Evolutionary conservation across 192 early-diverging fungal species (phyloP).

Genomic region (Linderina pennispora): DNA sequence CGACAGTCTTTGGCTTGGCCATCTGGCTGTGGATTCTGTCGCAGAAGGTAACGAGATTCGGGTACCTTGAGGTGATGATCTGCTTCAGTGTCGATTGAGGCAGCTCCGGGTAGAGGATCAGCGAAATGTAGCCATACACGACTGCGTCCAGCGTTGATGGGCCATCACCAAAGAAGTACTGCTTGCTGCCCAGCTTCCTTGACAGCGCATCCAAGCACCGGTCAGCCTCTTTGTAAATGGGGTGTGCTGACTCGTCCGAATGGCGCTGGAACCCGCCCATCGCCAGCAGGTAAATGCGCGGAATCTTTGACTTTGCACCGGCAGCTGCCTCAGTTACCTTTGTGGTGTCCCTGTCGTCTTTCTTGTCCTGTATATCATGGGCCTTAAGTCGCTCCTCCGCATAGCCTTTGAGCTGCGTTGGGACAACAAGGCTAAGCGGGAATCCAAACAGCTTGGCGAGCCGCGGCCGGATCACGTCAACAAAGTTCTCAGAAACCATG

Average conservation of each 20-base stretch:
- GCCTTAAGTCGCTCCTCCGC: slow-evolving; percentile 57
- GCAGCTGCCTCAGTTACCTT: neutral
- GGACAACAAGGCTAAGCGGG: slow-evolving; percentile 59
- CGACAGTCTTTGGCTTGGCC: slow-evolving; percentile 5
- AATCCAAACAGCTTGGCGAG: slow-evolving; percentile 66
- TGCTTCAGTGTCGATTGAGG: slow-evolving; percentile 42
- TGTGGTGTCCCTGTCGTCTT: slow-evolving; percentile 5
- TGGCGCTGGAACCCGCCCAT: slow-evolving; percentile 47
- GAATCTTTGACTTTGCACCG: slow-evolving; percentile 11
- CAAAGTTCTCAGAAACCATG: slow-evolving; percentile 75
- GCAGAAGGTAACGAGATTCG: slow-evolving; percentile 27
- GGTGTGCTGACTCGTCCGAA: slow-evolving; percentile 29
- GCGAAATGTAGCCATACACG: slow-evolving; percentile 77
- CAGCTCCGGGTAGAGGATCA: slow-evolving; percentile 69
- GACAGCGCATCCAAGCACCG: slow-evolving; percentile 62
- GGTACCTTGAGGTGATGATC: slow-evolving; percentile 10
- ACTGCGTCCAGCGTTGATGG: slow-evolving; percentile 75
- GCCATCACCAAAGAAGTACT: slow-evolving; percentile 78
- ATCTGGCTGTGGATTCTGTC: slow-evolving; percentile 28
- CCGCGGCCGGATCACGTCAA: slow-evolving; percentile 63
- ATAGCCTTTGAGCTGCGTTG: slow-evolving; percentile 65
- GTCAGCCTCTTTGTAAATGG: slow-evolving; percentile 67
- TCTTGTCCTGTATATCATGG: slow-evolving; percentile 16
- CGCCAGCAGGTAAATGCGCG: slow-evolving; percentile 23
- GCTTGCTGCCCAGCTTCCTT: slow-evolving; percentile 64